Percentiles rank a stretch among this genome's conserved stretches.
Conservation (phyloP, 768 basidiomycete genomes). For the Phlebiopsis flavidoalba region DNA sequence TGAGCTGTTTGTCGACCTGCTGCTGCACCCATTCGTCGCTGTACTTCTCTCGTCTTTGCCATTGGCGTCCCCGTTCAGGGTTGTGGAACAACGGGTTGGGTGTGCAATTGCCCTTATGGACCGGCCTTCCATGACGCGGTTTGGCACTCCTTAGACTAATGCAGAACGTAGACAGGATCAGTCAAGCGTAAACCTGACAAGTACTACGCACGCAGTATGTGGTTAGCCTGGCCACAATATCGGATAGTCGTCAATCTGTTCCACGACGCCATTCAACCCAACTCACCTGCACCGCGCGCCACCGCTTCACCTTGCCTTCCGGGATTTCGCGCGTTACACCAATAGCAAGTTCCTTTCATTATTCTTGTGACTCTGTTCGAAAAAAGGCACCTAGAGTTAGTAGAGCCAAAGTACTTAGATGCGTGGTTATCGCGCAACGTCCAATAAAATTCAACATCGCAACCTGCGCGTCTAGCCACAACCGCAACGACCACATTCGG, state of each 20-base stretch:
- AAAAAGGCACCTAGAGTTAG: background rate
- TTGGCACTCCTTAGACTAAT: slow-evolving; percentile 6
- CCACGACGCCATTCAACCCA: background rate
- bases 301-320: background rate
- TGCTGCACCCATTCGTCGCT: background rate
- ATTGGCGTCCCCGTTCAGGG: background rate
- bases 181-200: background rate
- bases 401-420: too few species aligned
- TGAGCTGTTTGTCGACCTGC: slow-evolving; percentile 1
- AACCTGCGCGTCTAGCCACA: background rate
- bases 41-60: background rate
- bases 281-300: slow-evolving; percentile 1
- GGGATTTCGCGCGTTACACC: slow-evolving; percentile 3
- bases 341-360: background rate
- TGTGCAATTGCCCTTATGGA: background rate
- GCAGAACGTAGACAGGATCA: background rate
- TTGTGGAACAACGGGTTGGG: background rate
- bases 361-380: background rate
- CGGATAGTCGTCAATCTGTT: too few species aligned
- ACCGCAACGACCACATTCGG: background rate
- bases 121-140: background rate
- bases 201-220: too few species aligned
- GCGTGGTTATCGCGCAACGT: too few species aligned
- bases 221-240: too few species aligned
- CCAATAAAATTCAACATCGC: background rate